Conservation (phyloP, 2,329 filamentous ascomycete species). For the Neofusicoccum kwambonambiense region DNA sequence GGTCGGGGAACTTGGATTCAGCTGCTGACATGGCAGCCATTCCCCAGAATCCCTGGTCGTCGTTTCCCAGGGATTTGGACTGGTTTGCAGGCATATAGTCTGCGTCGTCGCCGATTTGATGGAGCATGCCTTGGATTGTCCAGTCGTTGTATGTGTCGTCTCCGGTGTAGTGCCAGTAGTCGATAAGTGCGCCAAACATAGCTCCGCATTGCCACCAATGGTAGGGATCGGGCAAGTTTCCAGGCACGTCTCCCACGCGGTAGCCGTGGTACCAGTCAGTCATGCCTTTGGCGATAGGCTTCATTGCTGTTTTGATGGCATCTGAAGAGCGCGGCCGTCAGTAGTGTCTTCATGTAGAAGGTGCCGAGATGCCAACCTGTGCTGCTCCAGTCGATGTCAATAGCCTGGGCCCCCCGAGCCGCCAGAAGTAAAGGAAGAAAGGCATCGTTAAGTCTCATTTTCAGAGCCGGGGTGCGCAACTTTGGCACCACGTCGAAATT, state of each 20-base stretch:
- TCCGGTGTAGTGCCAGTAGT: slow-evolving; percentile 24
- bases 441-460: background rate
- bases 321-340: slow-evolving; percentile 38
- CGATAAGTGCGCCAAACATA: slow-evolving; percentile 21
- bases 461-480: background rate
- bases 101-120: slow-evolving; percentile 30
- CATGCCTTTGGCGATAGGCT: slow-evolving; percentile 41
- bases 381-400: slow-evolving; percentile 4
- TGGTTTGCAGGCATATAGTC: slow-evolving; percentile 42
- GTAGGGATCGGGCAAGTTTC: slow-evolving; percentile 40
- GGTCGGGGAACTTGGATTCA: slow-evolving; percentile 72
- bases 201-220: slow-evolving; percentile 27
- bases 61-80: slow-evolving; percentile 43
- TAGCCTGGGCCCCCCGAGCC: background rate
- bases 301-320: slow-evolving; percentile 62
- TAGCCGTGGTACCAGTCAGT: slow-evolving; percentile 64
- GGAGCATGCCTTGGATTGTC: slow-evolving; percentile 20
- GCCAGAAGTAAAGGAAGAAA: background rate
- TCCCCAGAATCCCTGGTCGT: slow-evolving; percentile 75
- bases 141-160: slow-evolving; percentile 21
- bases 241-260: slow-evolving; percentile 53
- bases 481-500: too few species aligned
- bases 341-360: too few species aligned
- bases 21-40: slow-evolving; percentile 76
- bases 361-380: background rate